Evolutionary conservation across 2,329 filamentous ascomycete genomes (phyloP), one percentile per base, ranked within the genome.

Genomic region (Fusarium sp.): DNA sequence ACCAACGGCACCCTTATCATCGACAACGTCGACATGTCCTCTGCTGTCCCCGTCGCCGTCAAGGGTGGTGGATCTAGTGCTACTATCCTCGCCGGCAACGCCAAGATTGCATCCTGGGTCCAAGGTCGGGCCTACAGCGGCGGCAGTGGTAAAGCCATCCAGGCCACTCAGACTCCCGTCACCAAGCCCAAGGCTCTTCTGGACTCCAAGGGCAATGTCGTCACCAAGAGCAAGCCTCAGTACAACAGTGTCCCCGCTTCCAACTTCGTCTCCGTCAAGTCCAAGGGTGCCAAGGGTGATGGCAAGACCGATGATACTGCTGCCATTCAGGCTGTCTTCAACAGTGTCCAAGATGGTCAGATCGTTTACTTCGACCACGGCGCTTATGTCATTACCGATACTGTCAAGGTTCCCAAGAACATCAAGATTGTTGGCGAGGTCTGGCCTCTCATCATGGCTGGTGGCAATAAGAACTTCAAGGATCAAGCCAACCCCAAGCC

Each of bases 401-500:
- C 93, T 2, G 83, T 95, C 80, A 87, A 88, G 73, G 86, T 95
- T 14, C 93, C 93, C 63, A 92, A 92, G 85, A 89, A 94, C 78
- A 90, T 95, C 84, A 93, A 91, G 83, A 95, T 98, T 79, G 93
- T 93, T 12, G 95, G 95, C 77, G 94, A 98, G 83, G 91, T 97
- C 79, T 97, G 94, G 93, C 92, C 95, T 6, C 84, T 97, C 69
- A 92, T 98, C 80, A 92, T 98, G 87, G 95, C 94, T 31, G 89
- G 91, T 56, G 95, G 95, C 59, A 79, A 83, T 77, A 86, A 83
- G 38, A 86, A 88, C 72, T 98, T 98, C 85, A 84, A 86, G 70
- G 90, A 97, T 80, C 86, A 91, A 80, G 83, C 85, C 73, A 93
- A 94, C 79, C 95, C 94, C 44, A 89, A 91, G 79, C 90, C 94